Percentiles rank a stretch among this genome's conserved stretches.
These are phyloP conservation scores for Acorus gramineus DNA, from an alignment of 106 monocot species.

Conservation along the genomic window DNA sequence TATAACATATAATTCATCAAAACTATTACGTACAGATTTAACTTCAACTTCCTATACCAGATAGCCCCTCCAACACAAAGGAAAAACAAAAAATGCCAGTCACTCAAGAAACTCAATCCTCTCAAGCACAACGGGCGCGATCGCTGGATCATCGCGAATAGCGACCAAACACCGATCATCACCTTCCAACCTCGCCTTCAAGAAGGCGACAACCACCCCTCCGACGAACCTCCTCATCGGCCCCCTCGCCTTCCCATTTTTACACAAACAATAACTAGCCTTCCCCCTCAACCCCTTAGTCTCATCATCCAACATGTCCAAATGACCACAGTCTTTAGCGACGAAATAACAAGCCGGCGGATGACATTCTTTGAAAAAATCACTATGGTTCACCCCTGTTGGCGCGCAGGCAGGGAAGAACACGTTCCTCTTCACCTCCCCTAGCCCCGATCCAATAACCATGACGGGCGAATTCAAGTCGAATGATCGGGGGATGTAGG, in stretches of 20 bases:
- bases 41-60: no score
- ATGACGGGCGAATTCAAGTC: slow-evolving; percentile 29
- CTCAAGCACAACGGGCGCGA: slow-evolving; percentile 36
- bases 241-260: slow-evolving; percentile 34
- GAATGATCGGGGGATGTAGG: slow-evolving; percentile 42
- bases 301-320: slow-evolving; percentile 81
- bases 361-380: slow-evolving; percentile 62
- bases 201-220: slow-evolving; percentile 63
- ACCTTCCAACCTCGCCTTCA: slow-evolving; percentile 43
- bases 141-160: slow-evolving; percentile 20
- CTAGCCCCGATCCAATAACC: slow-evolving; percentile 64
- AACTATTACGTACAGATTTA: no score
- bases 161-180: slow-evolving; percentile 20
- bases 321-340: slow-evolving; percentile 69
- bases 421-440: slow-evolving; percentile 33
- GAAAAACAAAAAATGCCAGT: no score
- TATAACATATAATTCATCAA: no score
- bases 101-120: slow-evolving; percentile 4
- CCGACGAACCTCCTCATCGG: slow-evolving; percentile 79
- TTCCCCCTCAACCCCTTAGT: slow-evolving; percentile 57
- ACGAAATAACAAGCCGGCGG: slow-evolving; percentile 55
- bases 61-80: no score
- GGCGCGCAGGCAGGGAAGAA: slow-evolving; percentile 77
- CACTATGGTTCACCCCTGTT: slow-evolving; percentile 58
- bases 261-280: slow-evolving; percentile 50